Base-by-base conservation (phyloP, 1,284 basidiomycete genomes). In the Apiotrichum siamense region DNA sequence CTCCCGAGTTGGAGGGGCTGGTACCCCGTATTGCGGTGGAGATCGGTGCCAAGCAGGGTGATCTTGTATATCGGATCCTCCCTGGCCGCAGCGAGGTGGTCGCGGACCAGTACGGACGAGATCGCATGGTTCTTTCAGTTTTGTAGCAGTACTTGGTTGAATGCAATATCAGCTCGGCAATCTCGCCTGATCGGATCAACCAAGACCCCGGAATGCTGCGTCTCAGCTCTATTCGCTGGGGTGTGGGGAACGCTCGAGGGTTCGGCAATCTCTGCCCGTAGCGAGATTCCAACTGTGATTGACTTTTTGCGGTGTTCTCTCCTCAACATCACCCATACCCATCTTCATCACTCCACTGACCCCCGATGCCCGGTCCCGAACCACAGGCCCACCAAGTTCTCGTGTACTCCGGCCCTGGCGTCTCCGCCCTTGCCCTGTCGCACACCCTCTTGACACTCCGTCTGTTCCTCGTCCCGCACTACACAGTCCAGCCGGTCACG, bases 361-460 rank as follows among this genome's bases (percentile, higher is more conserved):
- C n/a, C n/a, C n/a, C n/a, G n/a, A 72, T 72, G 69, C 64, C 67
- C 20, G 68, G 68, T 24, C 68, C 68, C 5, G 58, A 57, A 1
- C 50, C 67, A 2, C 55, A 62, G 17, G 65, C 67, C 0, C 67
- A 69, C 50, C 70, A 90, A 73, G 85, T 91, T 18, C 80, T 91
- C 50, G 80, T 90, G 37, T 89, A 88, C 70, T 78, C 84, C 40
- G 86, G 84, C 3, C 81, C 85, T 21, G 84, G 88, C 48, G 80
- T 83, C 18, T 76, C 79, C 24, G 78, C 78, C 38, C 67, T 79
- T 11, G 84, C 86, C 2, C 72, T 83, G 31, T 75, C 79, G 2
- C 76, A 83, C 61, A 78, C 81, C 2, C 68, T 83, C 31, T 66
- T 77, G 1, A 77, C 78, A 9, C 79, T 92, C 27, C 78, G 79